These are phyloP conservation scores for Vachellia collinsii DNA, from an alignment of 306 rosid genomes.

Conservation along the genomic window DNA sequence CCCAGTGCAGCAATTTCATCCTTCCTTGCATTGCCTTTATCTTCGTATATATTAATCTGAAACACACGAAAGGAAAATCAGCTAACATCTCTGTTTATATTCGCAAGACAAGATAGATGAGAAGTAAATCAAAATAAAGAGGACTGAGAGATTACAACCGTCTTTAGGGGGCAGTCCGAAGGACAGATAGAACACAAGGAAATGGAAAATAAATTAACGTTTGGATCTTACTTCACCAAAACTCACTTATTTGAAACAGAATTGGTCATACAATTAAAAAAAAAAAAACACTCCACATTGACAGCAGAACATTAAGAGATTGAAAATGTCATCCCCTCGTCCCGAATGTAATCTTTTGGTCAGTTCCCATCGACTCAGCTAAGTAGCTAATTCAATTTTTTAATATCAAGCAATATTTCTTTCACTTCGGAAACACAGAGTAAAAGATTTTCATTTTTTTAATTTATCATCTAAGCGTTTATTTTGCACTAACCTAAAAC, in stretches of 20 bases:
- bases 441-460: neutral
- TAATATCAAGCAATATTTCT: neutral
- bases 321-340: neutral
- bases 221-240: neutral
- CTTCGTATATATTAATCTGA: slow-evolving; percentile 86
- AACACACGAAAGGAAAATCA: slow-evolving; percentile 25
- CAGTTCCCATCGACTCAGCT: slow-evolving; percentile 7
- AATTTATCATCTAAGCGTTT: too few species aligned
- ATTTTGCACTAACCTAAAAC: neutral
- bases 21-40: slow-evolving; percentile 83
- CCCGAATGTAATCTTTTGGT: neutral
- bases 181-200: neutral
- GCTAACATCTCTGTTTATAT: neutral
- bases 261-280: neutral
- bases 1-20: slow-evolving; percentile 98
- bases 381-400: neutral
- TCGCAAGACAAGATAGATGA: neutral
- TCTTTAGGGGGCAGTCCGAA: neutral
- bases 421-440: neutral
- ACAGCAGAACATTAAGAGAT: neutral
- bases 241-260: neutral
- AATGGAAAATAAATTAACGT: neutral
- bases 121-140: neutral
- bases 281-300: neutral
- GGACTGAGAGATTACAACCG: neutral